Evolutionary conservation across 2,329 filamentous ascomycete species (phyloP).

Genomic region (Pseudopithomyces maydicus): DNA sequence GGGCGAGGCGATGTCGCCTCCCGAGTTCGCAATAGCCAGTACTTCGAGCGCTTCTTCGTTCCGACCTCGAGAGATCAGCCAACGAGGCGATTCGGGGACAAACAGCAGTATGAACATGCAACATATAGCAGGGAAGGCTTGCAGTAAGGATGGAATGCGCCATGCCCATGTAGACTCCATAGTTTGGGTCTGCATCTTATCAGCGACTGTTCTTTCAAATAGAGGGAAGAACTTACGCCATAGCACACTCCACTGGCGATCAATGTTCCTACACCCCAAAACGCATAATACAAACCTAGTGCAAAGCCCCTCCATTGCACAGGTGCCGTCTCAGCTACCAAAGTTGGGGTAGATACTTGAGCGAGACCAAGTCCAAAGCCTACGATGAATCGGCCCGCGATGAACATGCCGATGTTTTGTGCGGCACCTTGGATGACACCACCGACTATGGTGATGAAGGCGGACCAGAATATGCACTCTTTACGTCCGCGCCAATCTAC

Average conservation of each 20-base stretch:
- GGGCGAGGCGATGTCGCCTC: conserved; percentile 56
- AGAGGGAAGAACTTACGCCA: conserved; percentile 35
- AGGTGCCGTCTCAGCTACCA: conserved; percentile 65
- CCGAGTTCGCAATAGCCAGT: conserved; percentile 55
- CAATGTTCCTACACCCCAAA: conserved; percentile 56
- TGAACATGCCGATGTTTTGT: conserved; percentile 55
- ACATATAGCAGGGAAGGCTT: conserved; percentile 47
- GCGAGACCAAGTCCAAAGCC: conserved; percentile 65
- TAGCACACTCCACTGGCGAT: conserved; percentile 57
- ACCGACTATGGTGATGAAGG: conserved; percentile 56
- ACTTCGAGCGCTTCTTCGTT: conserved; percentile 46
- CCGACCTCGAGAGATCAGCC: conserved; percentile 54
- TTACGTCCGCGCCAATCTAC: conserved; percentile 45
- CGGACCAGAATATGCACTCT: conserved; percentile 58
- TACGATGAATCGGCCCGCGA: conserved; percentile 63
- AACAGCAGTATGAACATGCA: conserved; percentile 58
- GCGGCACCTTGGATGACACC: conserved; percentile 55
- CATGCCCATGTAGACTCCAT: conserved; percentile 56
- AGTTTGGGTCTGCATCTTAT: conserved; percentile 33
- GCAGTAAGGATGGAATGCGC: conserved; percentile 61
- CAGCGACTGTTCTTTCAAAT: conserved; percentile 1
- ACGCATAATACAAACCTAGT: conserved; percentile 60
- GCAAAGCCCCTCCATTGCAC: conserved; percentile 63
- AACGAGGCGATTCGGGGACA: conserved; percentile 48
- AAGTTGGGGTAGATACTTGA: conserved; percentile 61